Evolutionary conservation across 2,329 filamentous ascomycete genomes (phyloP).

Genomic region (Fusarium pseudocircinatum): DNA sequence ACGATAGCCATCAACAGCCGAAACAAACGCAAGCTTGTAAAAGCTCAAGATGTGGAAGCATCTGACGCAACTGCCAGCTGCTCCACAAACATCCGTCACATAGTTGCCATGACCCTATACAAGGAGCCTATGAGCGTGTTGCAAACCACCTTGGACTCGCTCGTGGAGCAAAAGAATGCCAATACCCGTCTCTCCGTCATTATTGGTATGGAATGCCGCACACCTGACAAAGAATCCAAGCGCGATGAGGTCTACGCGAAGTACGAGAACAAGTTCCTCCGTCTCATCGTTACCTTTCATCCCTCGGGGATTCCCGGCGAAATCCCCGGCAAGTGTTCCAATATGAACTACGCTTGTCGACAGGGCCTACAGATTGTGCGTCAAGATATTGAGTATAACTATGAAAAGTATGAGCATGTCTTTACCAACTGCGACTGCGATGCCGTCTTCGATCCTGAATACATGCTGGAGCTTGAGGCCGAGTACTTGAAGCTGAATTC

Average conservation of each 20-base stretch:
- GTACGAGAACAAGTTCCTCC: conserved; percentile 21
- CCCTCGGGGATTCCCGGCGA: conserved; percentile 15
- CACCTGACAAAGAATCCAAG: conserved; percentile 22
- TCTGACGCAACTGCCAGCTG: neutral
- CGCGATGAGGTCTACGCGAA: conserved; percentile 19
- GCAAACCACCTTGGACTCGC: conserved; percentile 24
- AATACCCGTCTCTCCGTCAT: conserved; percentile 12
- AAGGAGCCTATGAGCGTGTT: conserved; percentile 30
- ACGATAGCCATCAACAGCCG: conserved; percentile 25
- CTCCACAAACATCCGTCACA: conserved; percentile 15
- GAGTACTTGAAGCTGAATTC: conserved; percentile 24
- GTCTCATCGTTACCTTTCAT: conserved; percentile 26
- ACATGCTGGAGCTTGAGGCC: conserved; percentile 31
- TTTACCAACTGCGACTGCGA: conserved; percentile 41
- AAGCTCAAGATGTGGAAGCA: conserved; percentile 17
- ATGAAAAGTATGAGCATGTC: conserved; percentile 34
- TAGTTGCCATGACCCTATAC: conserved; percentile 30
- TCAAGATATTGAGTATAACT: conserved; percentile 29
- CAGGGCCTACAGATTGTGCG: conserved; percentile 24
- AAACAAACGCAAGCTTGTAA: neutral
- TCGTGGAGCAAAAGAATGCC: conserved; percentile 13
- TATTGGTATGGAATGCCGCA: conserved; percentile 24
- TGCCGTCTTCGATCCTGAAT: conserved; percentile 36
- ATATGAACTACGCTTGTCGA: conserved; percentile 33
- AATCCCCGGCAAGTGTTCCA: conserved; percentile 27